Conservation (phyloP, 1,139 yeast genomes). For the Yamadazyma atmosphaerica region DNA sequence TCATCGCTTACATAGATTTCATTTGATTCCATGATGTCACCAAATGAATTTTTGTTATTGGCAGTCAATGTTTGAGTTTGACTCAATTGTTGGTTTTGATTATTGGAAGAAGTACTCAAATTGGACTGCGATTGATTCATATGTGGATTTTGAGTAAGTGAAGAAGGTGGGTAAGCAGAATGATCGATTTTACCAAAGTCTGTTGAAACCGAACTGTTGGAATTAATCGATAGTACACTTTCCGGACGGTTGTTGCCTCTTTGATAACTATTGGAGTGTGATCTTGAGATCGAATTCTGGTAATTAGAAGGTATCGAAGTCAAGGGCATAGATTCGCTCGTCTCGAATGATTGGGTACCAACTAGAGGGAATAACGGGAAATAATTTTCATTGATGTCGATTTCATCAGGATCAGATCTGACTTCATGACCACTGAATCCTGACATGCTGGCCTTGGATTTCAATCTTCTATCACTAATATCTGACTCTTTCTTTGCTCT, state of each 20-base stretch:
- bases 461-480: neutral
- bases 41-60: constrained; percentile 7
- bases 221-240: constrained; percentile 41
- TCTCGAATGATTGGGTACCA: constrained; percentile 45
- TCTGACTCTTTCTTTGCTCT: neutral
- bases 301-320: constrained; percentile 25
- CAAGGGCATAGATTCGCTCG: constrained; percentile 37
- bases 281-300: constrained; percentile 8
- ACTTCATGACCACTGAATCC: neutral
- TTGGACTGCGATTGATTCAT: constrained; percentile 8
- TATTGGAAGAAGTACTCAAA: constrained; percentile 4
- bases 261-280: constrained; percentile 12
- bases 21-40: constrained; percentile 15
- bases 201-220: constrained; percentile 32
- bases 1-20: constrained; percentile 16
- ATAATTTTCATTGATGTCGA: constrained; percentile 23
- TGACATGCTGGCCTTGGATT: neutral
- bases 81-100: neutral
- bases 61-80: constrained; percentile 1
- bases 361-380: constrained; percentile 56
- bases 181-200: constrained; percentile 9
- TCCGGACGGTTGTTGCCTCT: constrained; percentile 39
- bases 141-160: constrained; percentile 5
- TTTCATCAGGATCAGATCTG: constrained; percentile 1
- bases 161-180: constrained; percentile 16